Percentiles rank a stretch among this genome's conserved stretches.
Evolutionary conservation across 2,329 filamentous ascomycete genomes (phyloP).

Genomic region (Pochonia chlamydosporia): DNA sequence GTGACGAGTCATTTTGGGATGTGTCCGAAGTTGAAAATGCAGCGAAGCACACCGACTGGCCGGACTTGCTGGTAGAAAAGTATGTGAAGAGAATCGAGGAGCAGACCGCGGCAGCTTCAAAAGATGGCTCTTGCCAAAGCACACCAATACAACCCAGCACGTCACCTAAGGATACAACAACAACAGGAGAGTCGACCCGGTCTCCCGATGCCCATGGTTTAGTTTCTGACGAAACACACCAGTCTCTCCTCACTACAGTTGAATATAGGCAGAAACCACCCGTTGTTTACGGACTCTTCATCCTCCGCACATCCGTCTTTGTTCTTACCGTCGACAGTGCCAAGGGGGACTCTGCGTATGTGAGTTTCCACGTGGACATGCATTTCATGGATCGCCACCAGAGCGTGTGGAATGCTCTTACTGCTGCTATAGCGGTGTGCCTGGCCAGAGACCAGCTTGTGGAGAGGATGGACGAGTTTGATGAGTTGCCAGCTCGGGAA

Average conservation of each 20-base stretch:
- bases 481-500: constrained; percentile 18
- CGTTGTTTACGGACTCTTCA: constrained; percentile 38
- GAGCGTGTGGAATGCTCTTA: constrained; percentile 40
- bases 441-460: constrained; percentile 34
- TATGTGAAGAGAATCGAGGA: constrained; percentile 4
- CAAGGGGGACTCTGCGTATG: constrained; percentile 26
- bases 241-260: not conserved
- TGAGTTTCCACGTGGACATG: constrained; percentile 37
- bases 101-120: not conserved
- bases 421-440: constrained; percentile 33
- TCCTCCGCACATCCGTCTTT: constrained; percentile 32
- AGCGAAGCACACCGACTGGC: not conserved
- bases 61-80: constrained; percentile 8
- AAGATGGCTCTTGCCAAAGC: not conserved
- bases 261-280: constrained; percentile 27
- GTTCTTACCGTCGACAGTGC: constrained; percentile 34
- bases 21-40: constrained; percentile 13
- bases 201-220: not conserved
- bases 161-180: not conserved
- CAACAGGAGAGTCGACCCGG: not conserved
- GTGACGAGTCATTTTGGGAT: constrained; percentile 25
- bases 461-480: constrained; percentile 27
- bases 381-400: constrained; percentile 33
- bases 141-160: not conserved
- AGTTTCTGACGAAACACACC: not conserved